Evolutionary conservation across 441 rosid genomes (phyloP).

Genomic region (Corymbia citriodora): DNA sequence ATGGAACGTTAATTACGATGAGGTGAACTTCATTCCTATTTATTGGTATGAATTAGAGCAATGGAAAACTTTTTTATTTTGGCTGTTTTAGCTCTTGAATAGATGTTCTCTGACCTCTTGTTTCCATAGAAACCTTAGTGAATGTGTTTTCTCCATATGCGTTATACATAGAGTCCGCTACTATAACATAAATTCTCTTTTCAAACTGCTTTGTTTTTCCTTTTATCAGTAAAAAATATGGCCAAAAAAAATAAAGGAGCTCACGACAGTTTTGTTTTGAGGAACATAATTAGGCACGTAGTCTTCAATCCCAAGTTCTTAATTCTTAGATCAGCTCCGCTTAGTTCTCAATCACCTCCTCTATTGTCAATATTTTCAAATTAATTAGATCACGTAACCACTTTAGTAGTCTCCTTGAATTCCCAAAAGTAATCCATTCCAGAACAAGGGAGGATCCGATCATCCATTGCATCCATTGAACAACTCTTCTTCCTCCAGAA

Average conservation of each 20-base stretch:
- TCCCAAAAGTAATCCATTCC: neutral
- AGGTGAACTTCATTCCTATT: neutral
- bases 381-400: neutral
- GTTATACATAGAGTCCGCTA: neutral
- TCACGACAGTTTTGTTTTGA: neutral
- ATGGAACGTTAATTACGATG: neutral
- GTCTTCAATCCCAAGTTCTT: neutral
- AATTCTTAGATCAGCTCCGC: neutral
- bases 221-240: neutral
- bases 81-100: neutral
- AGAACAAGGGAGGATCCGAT: neutral
- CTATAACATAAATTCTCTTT: neutral
- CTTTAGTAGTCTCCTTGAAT: neutral
- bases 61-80: neutral
- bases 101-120: neutral
- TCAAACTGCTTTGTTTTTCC: neutral
- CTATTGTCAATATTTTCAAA: neutral
- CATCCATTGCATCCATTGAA: neutral
- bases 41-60: neutral
- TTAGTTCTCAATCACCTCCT: neutral
- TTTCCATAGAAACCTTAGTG: neutral
- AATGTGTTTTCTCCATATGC: neutral
- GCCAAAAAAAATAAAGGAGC: neutral
- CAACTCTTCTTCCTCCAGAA: neutral
- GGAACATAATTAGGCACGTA: neutral